Base-by-base conservation (phyloP, 176 grass and related monocot genomes). In the Luzula sylvatica region DNA sequence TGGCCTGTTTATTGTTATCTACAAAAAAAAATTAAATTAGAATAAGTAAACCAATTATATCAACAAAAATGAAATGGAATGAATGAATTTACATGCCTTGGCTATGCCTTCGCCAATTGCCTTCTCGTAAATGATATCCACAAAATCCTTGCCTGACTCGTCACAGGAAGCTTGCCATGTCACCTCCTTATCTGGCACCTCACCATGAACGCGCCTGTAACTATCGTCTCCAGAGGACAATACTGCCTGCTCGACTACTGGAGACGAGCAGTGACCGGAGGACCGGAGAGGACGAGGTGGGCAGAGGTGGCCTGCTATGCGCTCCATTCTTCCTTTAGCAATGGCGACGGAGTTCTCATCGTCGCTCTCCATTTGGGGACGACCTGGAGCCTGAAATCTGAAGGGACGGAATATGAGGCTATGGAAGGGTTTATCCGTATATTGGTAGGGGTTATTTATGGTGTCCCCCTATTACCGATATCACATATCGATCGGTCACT, bases 1-100 rank as follows among this genome's bases (percentile, higher is more conserved):
- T 6, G 84, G 90, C 11, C 84, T 80, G 50, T 89, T 89, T 47
- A 96, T 96, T 48, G 90, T 96, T 62, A 96, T 86, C 90, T 95
- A 74, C 7, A 56, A 11, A 58, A 50, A 17, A 70, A 53, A 15
- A 18, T 53, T 20, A 17, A 15, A 5, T 22, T 53, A 35, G 22
- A 8, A 35, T 3, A 4, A 58, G 4, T 58, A 13, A 35, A 35
- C 30, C 9, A 35, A 35, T 35, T 35, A 7, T 35, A 4, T 9
- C 9, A 50, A 26, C 63, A 55, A 9, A 11, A 15, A 20, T 14
- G 26, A 38, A 39, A 20, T 42, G 8, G 3, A 20, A 11, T 18
- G 5, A 11, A 11, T 11, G 21, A 15, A 20, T 42, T 19, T n/a
- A 3, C 2, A 50, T 50, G 87, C 89, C 84, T 96, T 96, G 18